These are phyloP conservation scores for Sporothrix pseudoabietina DNA, from an alignment of 2,329 filamentous ascomycete species.

Conservation along the genomic window DNA sequence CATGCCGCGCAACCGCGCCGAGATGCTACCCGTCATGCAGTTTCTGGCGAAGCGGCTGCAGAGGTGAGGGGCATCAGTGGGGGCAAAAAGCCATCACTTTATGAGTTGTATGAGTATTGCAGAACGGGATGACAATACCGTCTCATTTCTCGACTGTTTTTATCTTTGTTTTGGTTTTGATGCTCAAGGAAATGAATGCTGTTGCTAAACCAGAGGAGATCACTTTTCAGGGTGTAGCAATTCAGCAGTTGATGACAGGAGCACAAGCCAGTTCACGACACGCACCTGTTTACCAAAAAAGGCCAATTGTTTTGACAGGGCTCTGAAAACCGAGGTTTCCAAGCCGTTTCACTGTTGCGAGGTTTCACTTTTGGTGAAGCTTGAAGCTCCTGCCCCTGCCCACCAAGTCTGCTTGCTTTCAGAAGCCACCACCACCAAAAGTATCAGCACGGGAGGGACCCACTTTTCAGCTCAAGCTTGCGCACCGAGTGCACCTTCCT, in stretches of 20 bases:
- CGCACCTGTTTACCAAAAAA: too few relatives aligned
- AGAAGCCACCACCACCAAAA: slow-evolving; percentile 6
- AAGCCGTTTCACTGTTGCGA: neutral
- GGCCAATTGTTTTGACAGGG: neutral
- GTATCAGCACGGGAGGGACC: neutral
- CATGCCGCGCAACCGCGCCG: slow-evolving; percentile 81
- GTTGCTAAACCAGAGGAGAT: neutral
- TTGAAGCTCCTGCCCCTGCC: neutral
- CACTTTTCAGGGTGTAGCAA: neutral
- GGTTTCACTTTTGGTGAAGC: neutral
- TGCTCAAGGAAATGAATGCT: neutral
- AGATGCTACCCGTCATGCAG: slow-evolving; percentile 89
- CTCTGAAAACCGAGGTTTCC: neutral
- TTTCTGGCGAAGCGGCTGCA: slow-evolving; percentile 69
- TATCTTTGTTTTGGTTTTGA: too few relatives aligned
- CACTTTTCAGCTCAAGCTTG: slow-evolving; percentile 6
- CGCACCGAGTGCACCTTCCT: neutral
- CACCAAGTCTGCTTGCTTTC: neutral
- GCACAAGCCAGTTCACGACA: neutral
- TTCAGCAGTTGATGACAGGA: too few relatives aligned
- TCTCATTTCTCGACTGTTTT: too few relatives aligned
- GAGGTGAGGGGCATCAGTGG: neutral
- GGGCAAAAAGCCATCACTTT: too few relatives aligned
- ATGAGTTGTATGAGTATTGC: neutral
- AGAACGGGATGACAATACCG: neutral